Evolutionary conservation across 2,329 filamentous ascomycete species (phyloP).

Genomic region (Microdochium paspali): DNA sequence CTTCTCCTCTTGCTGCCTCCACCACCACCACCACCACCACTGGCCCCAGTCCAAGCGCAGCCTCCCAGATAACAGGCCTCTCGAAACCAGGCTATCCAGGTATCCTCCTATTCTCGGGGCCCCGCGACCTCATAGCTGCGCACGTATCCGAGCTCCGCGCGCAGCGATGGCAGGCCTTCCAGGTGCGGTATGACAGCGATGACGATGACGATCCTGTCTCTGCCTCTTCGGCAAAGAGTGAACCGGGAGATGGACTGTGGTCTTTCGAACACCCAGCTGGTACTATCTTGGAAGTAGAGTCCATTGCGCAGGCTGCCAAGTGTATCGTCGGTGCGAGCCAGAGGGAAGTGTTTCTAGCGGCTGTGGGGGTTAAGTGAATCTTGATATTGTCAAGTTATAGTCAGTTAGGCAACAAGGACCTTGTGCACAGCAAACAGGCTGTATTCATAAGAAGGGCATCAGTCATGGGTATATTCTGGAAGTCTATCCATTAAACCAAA

Average conservation of each 20-base stretch:
- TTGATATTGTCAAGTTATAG: not conserved
- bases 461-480: not conserved
- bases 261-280: constrained; percentile 8
- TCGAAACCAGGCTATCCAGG: constrained; percentile 13
- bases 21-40: not conserved
- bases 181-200: constrained; percentile 10
- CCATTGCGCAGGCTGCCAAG: constrained; percentile 9
- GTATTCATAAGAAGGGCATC: too few relatives aligned
- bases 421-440: not conserved
- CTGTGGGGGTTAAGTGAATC: constrained; percentile 9
- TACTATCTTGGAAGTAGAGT: constrained; percentile 8
- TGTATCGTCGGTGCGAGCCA: constrained; percentile 5
- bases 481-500: not conserved
- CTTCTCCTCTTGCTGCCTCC: not conserved
- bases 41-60: not conserved
- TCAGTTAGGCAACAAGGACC: not conserved
- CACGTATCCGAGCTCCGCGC: constrained; percentile 8
- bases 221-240: not conserved
- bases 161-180: constrained; percentile 12
- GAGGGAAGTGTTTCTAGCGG: constrained; percentile 8
- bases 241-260: constrained; percentile 3
- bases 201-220: not conserved
- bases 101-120: constrained; percentile 9
- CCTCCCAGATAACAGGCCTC: constrained; percentile 5
- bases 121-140: constrained; percentile 5